Evolutionary conservation across 1,139 yeast species (phyloP).

Genomic region (Arxiozyma slooffiae): DNA sequence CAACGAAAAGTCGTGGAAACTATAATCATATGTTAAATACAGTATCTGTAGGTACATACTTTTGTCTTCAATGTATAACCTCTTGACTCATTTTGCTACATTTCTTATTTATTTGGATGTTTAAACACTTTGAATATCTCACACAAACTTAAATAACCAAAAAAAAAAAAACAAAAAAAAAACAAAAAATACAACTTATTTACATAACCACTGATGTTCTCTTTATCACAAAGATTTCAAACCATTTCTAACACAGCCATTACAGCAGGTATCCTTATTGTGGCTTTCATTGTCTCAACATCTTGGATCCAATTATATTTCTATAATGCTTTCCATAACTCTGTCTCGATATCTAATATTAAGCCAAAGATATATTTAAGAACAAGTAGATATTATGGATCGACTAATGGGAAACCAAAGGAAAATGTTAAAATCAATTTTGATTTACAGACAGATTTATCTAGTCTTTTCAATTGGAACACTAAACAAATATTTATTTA

Average conservation of each 20-base stretch:
- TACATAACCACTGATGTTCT: constrained; percentile 36
- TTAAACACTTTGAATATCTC: too few species aligned
- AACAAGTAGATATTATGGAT: constrained; percentile 65
- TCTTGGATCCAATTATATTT: constrained; percentile 41
- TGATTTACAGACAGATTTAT: constrained; percentile 60
- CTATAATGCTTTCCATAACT: constrained; percentile 31
- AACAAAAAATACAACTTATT: too few species aligned
- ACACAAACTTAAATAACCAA: too few species aligned
- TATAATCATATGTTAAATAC: too few species aligned
- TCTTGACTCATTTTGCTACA: too few species aligned
- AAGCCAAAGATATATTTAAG: constrained; percentile 39
- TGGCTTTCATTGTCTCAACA: constrained; percentile 39
- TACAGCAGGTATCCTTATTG: constrained; percentile 41
- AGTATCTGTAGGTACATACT: too few species aligned
- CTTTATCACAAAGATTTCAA: constrained; percentile 41
- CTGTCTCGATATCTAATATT: constrained; percentile 37
- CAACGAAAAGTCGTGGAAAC: too few species aligned
- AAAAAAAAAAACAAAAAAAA: too few species aligned
- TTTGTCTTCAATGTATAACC: too few species aligned
- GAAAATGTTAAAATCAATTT: constrained; percentile 68
- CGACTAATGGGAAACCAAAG: constrained; percentile 58
- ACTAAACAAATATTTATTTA: constrained; percentile 90
- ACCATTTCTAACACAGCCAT: constrained; percentile 47
- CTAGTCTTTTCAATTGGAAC: constrained; percentile 88
- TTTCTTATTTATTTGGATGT: too few species aligned